Base-by-base conservation (phyloP, 768 basidiomycete genomes). In the Boletus rubescentipes region DNA sequence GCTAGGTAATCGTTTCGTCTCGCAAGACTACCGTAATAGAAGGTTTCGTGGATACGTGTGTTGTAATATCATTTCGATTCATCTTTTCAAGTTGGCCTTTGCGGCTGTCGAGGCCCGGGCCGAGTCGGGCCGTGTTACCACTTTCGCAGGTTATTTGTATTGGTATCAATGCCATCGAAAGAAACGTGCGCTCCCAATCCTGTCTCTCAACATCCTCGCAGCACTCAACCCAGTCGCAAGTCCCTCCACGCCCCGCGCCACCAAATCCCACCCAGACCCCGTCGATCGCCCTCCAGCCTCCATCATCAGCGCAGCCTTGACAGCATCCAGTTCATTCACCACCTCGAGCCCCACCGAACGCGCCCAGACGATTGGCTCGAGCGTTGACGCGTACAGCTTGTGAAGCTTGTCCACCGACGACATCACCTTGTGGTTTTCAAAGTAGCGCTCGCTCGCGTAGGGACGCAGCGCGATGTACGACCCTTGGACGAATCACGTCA, bases 281-380 rank as follows among this genome's bases (percentile, higher is more conserved):
- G 49, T 34, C 54, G 35, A 47, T 26, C 57, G 39, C 30, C 79
- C 79, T 5, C 88, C 95, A 10, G 90, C 95, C 14, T 79, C 75
- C 66, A 85, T 79, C 90, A 98, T 93, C 15, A 99, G 67, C 2
- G 87, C 83, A 15, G 82, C 81, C 73, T 98, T 98, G 55, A 98
- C 60, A 0, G 83, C 75, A 53, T 89, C 87, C 15, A 97, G 72
- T 71, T 98, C 94, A 63, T 98, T 97, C 40, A 98, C 61, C 11
- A 97, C 84, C 63, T 98, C 96, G 18, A 98, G 67, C 2, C 97
- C 97, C 15, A 87, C 80, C 0, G 89, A 89, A 49, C 96, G 83
- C 3, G 85, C 85, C 91, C 91, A 93, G 16, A 97, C 93, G 12
- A 94, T 64, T 2, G 87, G 84, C 23, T 77, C 80, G 32, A 75